These are phyloP conservation scores for Rhinocladiella mackenziei DNA, from an alignment of 2,329 filamentous ascomycete genomes.

Conservation along the genomic window DNA sequence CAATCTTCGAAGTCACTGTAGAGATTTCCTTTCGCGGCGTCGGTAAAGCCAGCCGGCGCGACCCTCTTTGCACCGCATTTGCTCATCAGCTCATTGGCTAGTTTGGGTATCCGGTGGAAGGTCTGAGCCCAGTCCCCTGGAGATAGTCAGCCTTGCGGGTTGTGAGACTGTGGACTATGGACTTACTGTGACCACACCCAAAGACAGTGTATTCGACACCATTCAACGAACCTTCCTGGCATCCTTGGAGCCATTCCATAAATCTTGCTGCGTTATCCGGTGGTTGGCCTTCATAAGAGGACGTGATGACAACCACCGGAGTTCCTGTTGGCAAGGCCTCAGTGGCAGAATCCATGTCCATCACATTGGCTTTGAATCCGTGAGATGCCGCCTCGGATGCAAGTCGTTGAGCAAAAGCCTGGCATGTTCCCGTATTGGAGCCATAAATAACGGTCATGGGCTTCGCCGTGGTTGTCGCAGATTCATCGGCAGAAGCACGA, in stretches of 20 bases:
- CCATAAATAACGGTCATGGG: conserved; percentile 65
- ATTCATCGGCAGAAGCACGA: not conserved
- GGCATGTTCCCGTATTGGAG: conserved; percentile 70
- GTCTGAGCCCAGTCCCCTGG: conserved; percentile 48
- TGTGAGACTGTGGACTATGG: not conserved
- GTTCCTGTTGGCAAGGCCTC: conserved; percentile 56
- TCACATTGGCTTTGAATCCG: conserved; percentile 49
- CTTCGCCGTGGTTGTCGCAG: conserved; percentile 8
- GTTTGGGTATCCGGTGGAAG: conserved; percentile 63
- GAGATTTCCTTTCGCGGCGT: conserved; percentile 61
- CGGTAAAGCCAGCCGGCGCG: conserved; percentile 52
- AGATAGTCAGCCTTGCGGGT: not conserved
- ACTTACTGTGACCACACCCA: conserved; percentile 56
- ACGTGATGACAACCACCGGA: conserved; percentile 63
- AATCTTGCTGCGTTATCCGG: conserved; percentile 69
- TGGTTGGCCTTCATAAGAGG: conserved; percentile 70
- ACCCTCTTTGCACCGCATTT: conserved; percentile 49
- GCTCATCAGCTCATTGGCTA: conserved; percentile 53
- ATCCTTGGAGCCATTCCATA: conserved; percentile 60
- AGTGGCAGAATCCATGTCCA: conserved; percentile 59
- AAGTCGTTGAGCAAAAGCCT: conserved; percentile 61
- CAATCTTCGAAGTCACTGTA: conserved; percentile 65
- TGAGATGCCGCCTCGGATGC: conserved; percentile 41
- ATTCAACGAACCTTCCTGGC: conserved; percentile 50
- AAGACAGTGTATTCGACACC: conserved; percentile 64